Base-by-base conservation (phyloP, 805 yeast species). In the Schwanniomyces pseudopolymorphus region DNA sequence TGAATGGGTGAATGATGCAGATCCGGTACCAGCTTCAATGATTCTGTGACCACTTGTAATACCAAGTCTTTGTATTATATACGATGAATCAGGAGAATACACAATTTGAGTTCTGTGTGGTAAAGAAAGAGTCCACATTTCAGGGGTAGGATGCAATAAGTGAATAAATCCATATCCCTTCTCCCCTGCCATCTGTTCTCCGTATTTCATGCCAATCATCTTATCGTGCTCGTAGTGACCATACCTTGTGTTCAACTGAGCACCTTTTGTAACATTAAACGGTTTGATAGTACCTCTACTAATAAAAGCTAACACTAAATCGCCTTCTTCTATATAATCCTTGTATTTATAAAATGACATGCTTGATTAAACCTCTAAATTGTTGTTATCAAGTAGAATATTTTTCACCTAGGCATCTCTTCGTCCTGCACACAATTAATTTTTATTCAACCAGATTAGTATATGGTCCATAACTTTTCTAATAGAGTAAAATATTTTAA, bases 91-190 rank as follows among this genome's bases (percentile, higher is more conserved):
- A 8, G 96, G 96, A 0, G 97, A 87, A 63, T 94, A 94, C 1
- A 94, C 98, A 53, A 94, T 94, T 70, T 94, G 99, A 0, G 99
- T 94, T 66, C 99, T 77, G 63, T 94, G 99, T 2, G 99, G 98
- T 28, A 94, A 72, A 0, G 97, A 88, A n/a, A 89, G 59, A 0
- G 97, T 87, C 99, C 99, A 94, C 19, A 94, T 70, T 66, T 94
- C 99, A 0, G 99, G 91, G 0, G 96, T 85, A 1, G 99, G 98
- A 50, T 87, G 91, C 40, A 94, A 67, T 11, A 94, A 72, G 60
- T 92, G 96, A 41, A 94, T 81, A 61, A 90, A 94, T 0, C 96
- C 96, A 56, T 79, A 78, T 0, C 91, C 95, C 50, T 80, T 81
- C 5, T 81, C 75, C 16, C 87, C 79, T 3, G 90, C 79, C 58